A percentile compares a stretch with the other conserved stretches of the same genome.
Evolutionary conservation across 805 yeast species (phyloP).

Genomic region (Saccharomyces eubayanus): DNA sequence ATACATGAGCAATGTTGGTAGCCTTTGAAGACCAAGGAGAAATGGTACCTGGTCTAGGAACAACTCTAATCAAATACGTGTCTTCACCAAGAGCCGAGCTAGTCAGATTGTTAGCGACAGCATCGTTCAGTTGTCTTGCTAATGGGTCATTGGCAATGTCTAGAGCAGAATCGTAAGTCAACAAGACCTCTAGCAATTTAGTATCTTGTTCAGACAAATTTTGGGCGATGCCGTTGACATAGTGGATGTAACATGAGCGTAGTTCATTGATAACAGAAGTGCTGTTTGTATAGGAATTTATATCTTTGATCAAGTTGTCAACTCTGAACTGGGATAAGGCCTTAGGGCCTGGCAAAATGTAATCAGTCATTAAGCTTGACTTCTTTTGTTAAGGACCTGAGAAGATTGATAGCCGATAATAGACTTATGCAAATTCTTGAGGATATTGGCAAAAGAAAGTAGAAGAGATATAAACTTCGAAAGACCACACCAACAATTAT

Average conservation of each 20-base stretch:
- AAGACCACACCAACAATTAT: neutral
- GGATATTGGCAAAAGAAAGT: neutral
- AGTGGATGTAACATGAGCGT: constrained; percentile 72
- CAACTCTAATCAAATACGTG: constrained; percentile 58
- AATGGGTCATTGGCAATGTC: constrained; percentile 40
- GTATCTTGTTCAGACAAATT: constrained; percentile 34
- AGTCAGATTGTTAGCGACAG: constrained; percentile 20
- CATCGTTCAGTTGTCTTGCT: constrained; percentile 19
- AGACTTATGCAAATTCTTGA: neutral
- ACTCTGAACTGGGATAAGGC: constrained; percentile 87
- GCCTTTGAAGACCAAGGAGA: constrained; percentile 99
- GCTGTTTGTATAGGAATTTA: constrained; percentile 58
- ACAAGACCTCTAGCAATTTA: constrained; percentile 48
- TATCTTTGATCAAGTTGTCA: constrained; percentile 57
- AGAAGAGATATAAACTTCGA: neutral
- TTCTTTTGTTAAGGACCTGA: neutral
- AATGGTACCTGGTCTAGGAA: constrained; percentile 92
- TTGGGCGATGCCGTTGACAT: constrained; percentile 47
- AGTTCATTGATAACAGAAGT: constrained; percentile 61
- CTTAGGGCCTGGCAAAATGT: constrained; percentile 74
- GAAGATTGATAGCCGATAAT: neutral
- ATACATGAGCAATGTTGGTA: constrained; percentile 82
- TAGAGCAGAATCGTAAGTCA: constrained; percentile 65
- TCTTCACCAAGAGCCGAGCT: constrained; percentile 31
- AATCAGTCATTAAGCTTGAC: constrained; percentile 32